Base-by-base conservation (phyloP, 108 stramenopile genomes). In the Cylindrotheca fusiformis region DNA sequence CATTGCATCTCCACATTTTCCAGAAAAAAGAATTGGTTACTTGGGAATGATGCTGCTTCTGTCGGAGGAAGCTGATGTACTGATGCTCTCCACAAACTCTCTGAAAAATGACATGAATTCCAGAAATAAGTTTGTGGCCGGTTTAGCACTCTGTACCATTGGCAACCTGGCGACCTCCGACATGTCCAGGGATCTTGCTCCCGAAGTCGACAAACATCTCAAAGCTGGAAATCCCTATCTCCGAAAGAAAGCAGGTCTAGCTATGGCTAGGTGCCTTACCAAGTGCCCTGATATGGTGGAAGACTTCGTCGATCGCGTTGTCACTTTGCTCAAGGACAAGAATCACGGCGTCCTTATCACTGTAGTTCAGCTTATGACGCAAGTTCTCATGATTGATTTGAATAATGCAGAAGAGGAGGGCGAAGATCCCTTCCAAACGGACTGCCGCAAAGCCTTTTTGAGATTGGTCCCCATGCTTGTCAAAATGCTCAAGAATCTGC, bases 21-120 rank as follows among this genome's bases (percentile, higher is more conserved):
- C 94, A 85, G 99, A 99, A 73, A 99, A 99, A 65, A 87, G 99
- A 53, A 97, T 99, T 59, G 98, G 99, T 14, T 96, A 92, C 59
- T 69, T 96, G 2, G 96, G 92, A 5, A 93, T 98, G 81, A 95
- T 96, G 85, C 86, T 99, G 52, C 86, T 99, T 51, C 86, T 99
- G 22, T 91, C 93, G 2, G 97, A 99, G 77, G 83, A 96, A 61
- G 90, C 97, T 24, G 98, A 99, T 56, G 97, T 99, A n/a, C 84
- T 99, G 52, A 99, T 97, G 86, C 90, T 99, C 10, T 85, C 95
- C 8, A 95, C 96, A 26, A 97, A 97, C 77, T 87, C 90, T 17
- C 82, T 97, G 50, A 97, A 97, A 69, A 91, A 92, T 67, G 96
- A 97, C 75, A 64, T 97, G 26, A 84, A 84, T 61, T 79, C 76